Base-by-base conservation (phyloP, 257 asterid species). In the Leptodermis oblonga region DNA sequence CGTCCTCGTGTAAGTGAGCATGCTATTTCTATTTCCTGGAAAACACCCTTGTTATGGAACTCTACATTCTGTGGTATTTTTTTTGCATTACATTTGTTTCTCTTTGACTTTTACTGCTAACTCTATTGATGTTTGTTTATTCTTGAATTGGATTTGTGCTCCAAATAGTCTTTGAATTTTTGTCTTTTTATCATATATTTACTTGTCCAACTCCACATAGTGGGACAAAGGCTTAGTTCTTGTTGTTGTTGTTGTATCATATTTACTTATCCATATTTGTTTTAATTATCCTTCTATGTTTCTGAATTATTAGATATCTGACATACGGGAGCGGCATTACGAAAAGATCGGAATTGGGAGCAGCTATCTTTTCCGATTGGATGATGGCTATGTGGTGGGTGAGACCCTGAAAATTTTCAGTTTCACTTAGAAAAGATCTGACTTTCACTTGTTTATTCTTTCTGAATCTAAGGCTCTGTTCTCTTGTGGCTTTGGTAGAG, bases 301-400 rank as follows among this genome's bases (percentile, higher is more conserved):
- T 61, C 61, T 65, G 28, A 18, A 60, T 70, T 55, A n/a, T 31
- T 67, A 94, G 99, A 79, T 94, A 73, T 94, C 99, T 69, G 99
- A 94, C 77, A 87, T 94, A 77, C 95, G 99, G 13, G 99, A 94
- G 77, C 83, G 74, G 65, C 86, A 81, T 39, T 94, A 94, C 68
- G 99, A 94, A 81, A 91, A 85, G 87, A 91, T 85, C 83, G 99
- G 99, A 39, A 94, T 94, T 73, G 99, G 99, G 55, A 94, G 99
- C 91, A 94, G 99, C 78, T 94, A 94, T 74, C 96, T 94, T 77
- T 94, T 94, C 79, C 89, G 99, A 86, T 83, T 94, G 81, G 99
- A 94, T 76, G 99, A 94, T 71, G 99, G 97, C 71, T 94, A 89
- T 77, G 99, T 94, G 96, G 99, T 94, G 82, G 74, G 95, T 72